Percentiles rank a stretch among this genome's conserved stretches.
These are phyloP conservation scores for Hypomontagnella submonticulosa DNA, from an alignment of 495 filamentous ascomycete genomes.

Conservation along the genomic window DNA sequence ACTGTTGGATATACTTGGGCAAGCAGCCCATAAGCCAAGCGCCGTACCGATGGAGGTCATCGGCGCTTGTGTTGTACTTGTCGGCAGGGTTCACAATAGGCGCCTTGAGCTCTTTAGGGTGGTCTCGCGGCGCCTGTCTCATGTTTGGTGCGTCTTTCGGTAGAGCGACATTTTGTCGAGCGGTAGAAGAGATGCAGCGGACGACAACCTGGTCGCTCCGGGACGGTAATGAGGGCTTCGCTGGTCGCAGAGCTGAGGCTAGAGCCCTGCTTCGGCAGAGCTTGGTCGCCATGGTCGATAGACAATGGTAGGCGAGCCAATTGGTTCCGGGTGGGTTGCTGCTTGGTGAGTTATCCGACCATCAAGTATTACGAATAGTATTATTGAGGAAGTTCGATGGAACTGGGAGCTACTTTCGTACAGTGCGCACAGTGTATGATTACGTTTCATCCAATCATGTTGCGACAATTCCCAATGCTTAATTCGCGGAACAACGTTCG, in stretches of 20 bases:
- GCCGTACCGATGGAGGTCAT: slow-evolving; percentile 90
- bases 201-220: slow-evolving; percentile 41
- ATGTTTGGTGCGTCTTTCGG: slow-evolving; percentile 74
- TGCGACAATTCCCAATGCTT: slow-evolving; percentile 19
- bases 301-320: slow-evolving; percentile 54
- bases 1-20: slow-evolving; percentile 98
- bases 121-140: slow-evolving; percentile 68
- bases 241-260: slow-evolving; percentile 67
- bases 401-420: slow-evolving; percentile 7
- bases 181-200: slow-evolving; percentile 67
- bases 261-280: slow-evolving; percentile 71
- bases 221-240: slow-evolving; percentile 53
- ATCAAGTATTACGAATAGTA: slow-evolving; percentile 19
- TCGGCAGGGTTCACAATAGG: slow-evolving; percentile 92
- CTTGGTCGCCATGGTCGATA: slow-evolving; percentile 72
- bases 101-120: slow-evolving; percentile 68
- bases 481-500: slow-evolving; percentile 38
- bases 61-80: slow-evolving; percentile 86
- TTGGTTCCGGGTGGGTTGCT: slow-evolving; percentile 52
- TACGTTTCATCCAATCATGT: slow-evolving; percentile 27
- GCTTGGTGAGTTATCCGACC: slow-evolving; percentile 45
- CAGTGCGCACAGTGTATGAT: slow-evolving; percentile 19
- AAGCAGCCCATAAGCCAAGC: slow-evolving; percentile 96
- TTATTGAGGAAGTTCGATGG: slow-evolving; percentile 20
- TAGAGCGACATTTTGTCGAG: slow-evolving; percentile 62